Evolutionary conservation across 2,329 filamentous ascomycete genomes (phyloP).

Genomic region (Fusarium verticillioides): DNA sequence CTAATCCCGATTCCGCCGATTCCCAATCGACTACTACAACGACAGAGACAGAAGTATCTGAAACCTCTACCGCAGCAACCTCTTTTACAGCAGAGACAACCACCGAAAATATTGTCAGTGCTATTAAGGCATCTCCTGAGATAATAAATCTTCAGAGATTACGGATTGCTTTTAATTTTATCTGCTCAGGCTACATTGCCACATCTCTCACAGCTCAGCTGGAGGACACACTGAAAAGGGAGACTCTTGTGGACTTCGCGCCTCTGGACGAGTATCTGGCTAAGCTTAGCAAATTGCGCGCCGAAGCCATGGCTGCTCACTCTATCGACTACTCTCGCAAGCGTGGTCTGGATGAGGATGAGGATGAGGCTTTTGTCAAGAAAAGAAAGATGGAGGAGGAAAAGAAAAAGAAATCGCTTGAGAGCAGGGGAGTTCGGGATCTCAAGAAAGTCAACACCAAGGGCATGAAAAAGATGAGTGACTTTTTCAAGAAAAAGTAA

Average conservation of each 20-base stretch:
- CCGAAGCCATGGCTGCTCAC: slow-evolving; percentile 76
- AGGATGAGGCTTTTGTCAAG: slow-evolving; percentile 74
- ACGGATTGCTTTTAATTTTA: slow-evolving; percentile 71
- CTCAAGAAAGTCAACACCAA: slow-evolving; percentile 89
- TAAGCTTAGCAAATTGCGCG: slow-evolving; percentile 72
- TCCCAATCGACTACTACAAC: slow-evolving; percentile 57
- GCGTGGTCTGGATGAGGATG: slow-evolving; percentile 73
- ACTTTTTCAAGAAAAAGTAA: slow-evolving; percentile 84
- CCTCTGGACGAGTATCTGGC: slow-evolving; percentile 77
- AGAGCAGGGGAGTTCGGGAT: slow-evolving; percentile 80
- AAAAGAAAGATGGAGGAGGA: slow-evolving; percentile 89
- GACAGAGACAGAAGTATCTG: slow-evolving; percentile 52
- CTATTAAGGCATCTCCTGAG: slow-evolving; percentile 59
- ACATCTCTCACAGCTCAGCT: slow-evolving; percentile 56
- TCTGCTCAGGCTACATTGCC: slow-evolving; percentile 70
- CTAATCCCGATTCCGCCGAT: slow-evolving; percentile 47
- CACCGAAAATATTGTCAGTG: slow-evolving; percentile 51
- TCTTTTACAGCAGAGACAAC: slow-evolving; percentile 52
- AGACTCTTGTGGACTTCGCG: slow-evolving; percentile 68
- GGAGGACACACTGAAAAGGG: slow-evolving; percentile 51
- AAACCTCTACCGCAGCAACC: slow-evolving; percentile 59
- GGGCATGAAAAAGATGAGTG: slow-evolving; percentile 97
- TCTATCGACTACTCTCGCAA: slow-evolving; percentile 79
- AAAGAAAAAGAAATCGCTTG: slow-evolving; percentile 79
- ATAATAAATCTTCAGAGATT: slow-evolving; percentile 71